These are phyloP conservation scores for Lentinula lateritia DNA, from an alignment of 768 basidiomycete genomes.

Conservation along the genomic window DNA sequence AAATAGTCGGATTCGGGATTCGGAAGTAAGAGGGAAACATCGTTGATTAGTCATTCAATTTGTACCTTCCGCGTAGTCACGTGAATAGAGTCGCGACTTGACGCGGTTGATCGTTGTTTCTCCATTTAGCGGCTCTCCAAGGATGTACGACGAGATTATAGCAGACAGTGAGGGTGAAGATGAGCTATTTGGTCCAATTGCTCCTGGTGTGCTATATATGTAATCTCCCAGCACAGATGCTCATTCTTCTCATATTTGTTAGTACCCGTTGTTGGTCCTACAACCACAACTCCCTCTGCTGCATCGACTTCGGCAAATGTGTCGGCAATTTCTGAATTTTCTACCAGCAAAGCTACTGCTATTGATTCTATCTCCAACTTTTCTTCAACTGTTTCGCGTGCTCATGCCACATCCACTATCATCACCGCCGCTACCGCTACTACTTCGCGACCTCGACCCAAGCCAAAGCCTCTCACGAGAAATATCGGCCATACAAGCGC, in stretches of 20 bases:
- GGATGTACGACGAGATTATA: slow-evolving; percentile 34
- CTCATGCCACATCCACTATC: background rate
- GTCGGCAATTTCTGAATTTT: background rate
- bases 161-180: slow-evolving; percentile 43
- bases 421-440: background rate
- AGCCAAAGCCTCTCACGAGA: background rate
- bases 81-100: background rate
- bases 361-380: background rate
- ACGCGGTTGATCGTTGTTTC: background rate
- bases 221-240: background rate
- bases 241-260: background rate
- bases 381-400: background rate
- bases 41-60: background rate
- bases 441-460: background rate
- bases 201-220: background rate
- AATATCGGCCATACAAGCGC: background rate
- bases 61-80: background rate
- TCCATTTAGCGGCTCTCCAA: background rate
- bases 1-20: no score
- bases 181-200: slow-evolving; percentile 1
- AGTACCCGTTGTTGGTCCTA: background rate
- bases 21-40: no score
- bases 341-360: background rate
- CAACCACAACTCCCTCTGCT: background rate
- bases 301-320: slow-evolving; percentile 10